A percentile compares a stretch with the other conserved stretches of the same genome.
Evolutionary conservation across 352 stramenopile genomes (phyloP).

Genomic region (Pythium pyrilobum): DNA sequence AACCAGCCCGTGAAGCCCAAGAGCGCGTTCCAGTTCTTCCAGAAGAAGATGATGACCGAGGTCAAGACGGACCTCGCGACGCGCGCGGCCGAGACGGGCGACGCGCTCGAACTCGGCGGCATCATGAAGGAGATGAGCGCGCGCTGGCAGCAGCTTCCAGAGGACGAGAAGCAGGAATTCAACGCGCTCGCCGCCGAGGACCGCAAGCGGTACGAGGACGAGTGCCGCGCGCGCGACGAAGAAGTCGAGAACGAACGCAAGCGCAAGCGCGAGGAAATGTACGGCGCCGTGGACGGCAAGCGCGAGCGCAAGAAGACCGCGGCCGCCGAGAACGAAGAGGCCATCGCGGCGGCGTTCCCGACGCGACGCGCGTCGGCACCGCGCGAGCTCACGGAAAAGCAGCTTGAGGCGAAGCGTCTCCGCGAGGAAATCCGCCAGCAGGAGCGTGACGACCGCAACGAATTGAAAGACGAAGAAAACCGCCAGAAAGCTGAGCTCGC

Average conservation of each 20-base stretch:
- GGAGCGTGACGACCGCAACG: constrained; percentile 57
- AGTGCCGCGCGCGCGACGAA: constrained; percentile 66
- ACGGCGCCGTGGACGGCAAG: constrained; percentile 68
- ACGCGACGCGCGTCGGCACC: constrained; percentile 29
- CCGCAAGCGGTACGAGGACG: constrained; percentile 64
- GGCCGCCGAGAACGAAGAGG: constrained; percentile 25
- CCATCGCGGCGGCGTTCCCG: constrained; percentile 13
- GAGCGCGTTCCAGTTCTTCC: constrained; percentile 73
- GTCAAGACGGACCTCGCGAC: constrained; percentile 51
- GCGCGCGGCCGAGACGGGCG: constrained; percentile 35
- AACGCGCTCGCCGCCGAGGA: constrained; percentile 53
- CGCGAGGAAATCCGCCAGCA: constrained; percentile 74
- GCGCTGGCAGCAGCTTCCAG: constrained; percentile 65
- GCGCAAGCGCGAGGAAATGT: constrained; percentile 68
- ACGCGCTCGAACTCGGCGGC: constrained; percentile 52
- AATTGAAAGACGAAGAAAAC: constrained; percentile 68
- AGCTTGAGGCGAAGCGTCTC: constrained; percentile 60
- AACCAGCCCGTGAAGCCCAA: constrained; percentile 61
- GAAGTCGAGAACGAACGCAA: constrained; percentile 69
- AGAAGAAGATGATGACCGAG: constrained; percentile 63
- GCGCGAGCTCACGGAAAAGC: constrained; percentile 61
- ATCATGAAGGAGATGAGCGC: constrained; percentile 74
- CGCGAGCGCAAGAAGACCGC: constrained; percentile 67
- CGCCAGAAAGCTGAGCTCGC: constrained; percentile 77
- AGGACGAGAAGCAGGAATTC: constrained; percentile 66